These are phyloP conservation scores for Apiospora rasikravindrae DNA, from an alignment of 2,329 filamentous ascomycete genomes.

Conservation along the genomic window DNA sequence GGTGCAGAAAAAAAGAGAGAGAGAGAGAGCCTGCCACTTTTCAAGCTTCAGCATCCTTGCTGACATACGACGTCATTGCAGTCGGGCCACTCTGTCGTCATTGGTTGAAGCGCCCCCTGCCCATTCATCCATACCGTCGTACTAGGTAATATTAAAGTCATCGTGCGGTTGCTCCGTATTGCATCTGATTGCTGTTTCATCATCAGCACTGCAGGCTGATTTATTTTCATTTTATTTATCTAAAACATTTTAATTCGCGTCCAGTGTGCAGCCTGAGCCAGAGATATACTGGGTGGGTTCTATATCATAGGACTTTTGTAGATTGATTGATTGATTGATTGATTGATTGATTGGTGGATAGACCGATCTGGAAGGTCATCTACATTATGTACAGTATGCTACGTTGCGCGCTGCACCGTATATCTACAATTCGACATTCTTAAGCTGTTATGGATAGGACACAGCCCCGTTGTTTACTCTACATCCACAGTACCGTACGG, in stretches of 20 bases:
- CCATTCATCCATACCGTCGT: conserved; percentile 1
- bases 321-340: neutral
- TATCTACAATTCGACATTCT: neutral
- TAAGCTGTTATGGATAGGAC: neutral
- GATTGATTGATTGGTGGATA: neutral
- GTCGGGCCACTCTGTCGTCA: conserved; percentile 11
- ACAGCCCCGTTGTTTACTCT: conserved; percentile 3
- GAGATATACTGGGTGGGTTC: neutral
- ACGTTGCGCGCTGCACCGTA: neutral
- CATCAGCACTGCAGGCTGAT: neutral
- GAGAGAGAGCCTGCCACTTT: neutral
- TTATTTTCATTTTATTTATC: neutral
- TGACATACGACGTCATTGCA: conserved; percentile 4
- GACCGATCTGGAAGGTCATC: neutral
- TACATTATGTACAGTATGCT: neutral
- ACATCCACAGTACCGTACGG: conserved; percentile 7
- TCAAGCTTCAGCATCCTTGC: conserved; percentile 9
- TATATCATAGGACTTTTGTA: neutral
- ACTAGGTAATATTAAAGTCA: neutral
- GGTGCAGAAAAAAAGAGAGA: neutral
- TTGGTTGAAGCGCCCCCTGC: conserved; percentile 2
- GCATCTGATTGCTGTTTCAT: conserved; percentile 2
- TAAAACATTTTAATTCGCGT: neutral
- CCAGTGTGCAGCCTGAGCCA: neutral
- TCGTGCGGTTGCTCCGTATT: neutral